Base-by-base conservation (phyloP, 768 basidiomycete genomes). In the Suillus hirtellus region DNA sequence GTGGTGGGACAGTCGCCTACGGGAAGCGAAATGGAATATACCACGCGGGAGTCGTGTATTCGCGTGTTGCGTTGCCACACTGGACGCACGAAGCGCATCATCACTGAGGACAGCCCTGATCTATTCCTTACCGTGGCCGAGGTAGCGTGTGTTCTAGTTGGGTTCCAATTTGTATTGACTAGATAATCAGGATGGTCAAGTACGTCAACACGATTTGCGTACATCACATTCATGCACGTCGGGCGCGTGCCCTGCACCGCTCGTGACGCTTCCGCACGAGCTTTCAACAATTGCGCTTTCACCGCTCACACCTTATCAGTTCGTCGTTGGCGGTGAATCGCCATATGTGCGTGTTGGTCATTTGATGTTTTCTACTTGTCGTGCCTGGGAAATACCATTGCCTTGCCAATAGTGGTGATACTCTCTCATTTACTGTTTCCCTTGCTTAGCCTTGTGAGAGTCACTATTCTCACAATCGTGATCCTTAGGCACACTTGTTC, bases 121-220 rank as follows among this genome's bases (percentile, higher is more conserved):
- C 67, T 85, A 49, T 93, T 93, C 72, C 73, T 93, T 31, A 87
- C 92, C 0, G 88, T 91, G n/a, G 82, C 85, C n/a, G 90, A 93
- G 83, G 90, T 89, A 59, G 38, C 82, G 73, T 55, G 19, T 7
- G 7, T 8, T 34, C 17, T 19, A 31, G 37, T 60, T 35, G 11
- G 21, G 2, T 64, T 67, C 43, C 73, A 64, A 73, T 12, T 64
- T 66, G 60, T 59, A 63, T 61, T 75, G 38, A 66, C 11, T 60
- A 70, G 62, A 64, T 73, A 38, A 47, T 64, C 70, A 94, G 89
- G 94, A 96, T 75, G 93, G 92, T 4, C 83, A 88, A 35, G 93
- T 95, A 11, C 84, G 94, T 31, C 93, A 95, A 70, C 94, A 96
- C 72, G 94, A 96, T 71, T 75, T 96, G 50, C 81, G 94, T 59